A percentile compares a stretch with the other conserved stretches of the same genome.
Conservation (phyloP, 2,329 filamentous ascomycete species). For the Ambrosiella cleistominuta region DNA sequence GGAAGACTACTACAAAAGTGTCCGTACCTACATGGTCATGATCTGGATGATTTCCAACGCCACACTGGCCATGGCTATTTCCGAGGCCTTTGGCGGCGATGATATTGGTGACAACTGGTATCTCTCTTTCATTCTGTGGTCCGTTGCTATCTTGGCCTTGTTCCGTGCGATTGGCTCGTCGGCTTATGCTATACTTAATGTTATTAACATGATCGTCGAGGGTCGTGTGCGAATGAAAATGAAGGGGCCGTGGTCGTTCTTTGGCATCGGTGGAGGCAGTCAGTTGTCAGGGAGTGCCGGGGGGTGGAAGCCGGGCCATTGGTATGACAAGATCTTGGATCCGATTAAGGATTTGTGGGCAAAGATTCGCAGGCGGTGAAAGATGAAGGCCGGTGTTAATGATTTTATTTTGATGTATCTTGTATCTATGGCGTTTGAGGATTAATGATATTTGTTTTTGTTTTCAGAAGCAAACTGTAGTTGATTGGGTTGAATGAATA, state of each 20-base stretch:
- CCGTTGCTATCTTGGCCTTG: slow-evolving; percentile 66
- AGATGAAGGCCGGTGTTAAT: not conserved
- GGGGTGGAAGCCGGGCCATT: slow-evolving; percentile 11
- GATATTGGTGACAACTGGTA: slow-evolving; percentile 73
- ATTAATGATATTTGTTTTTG: not conserved
- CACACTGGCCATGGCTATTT: slow-evolving; percentile 81
- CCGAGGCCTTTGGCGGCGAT: slow-evolving; percentile 60
- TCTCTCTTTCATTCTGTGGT: slow-evolving; percentile 83
- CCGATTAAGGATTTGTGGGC: slow-evolving; percentile 10
- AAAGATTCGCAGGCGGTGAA: slow-evolving; percentile 7
- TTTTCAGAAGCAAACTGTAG: too few relatives aligned
- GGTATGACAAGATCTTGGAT: slow-evolving; percentile 11
- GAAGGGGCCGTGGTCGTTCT: slow-evolving; percentile 25
- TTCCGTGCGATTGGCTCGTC: slow-evolving; percentile 74
- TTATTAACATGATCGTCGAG: slow-evolving; percentile 71
- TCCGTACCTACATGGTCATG: slow-evolving; percentile 95
- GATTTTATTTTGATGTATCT: not conserved
- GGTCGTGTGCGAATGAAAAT: slow-evolving; percentile 50
- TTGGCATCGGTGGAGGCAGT: slow-evolving; percentile 1
- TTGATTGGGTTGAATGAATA: not conserved
- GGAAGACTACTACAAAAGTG: slow-evolving; percentile 95
- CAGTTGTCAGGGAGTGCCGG: slow-evolving; percentile 3
- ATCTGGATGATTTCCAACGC: slow-evolving; percentile 88
- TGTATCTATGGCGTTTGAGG: not conserved
- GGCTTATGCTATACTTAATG: slow-evolving; percentile 68